Conservation (phyloP, 2,329 filamentous ascomycete species). For the Penicillium digitatum region DNA sequence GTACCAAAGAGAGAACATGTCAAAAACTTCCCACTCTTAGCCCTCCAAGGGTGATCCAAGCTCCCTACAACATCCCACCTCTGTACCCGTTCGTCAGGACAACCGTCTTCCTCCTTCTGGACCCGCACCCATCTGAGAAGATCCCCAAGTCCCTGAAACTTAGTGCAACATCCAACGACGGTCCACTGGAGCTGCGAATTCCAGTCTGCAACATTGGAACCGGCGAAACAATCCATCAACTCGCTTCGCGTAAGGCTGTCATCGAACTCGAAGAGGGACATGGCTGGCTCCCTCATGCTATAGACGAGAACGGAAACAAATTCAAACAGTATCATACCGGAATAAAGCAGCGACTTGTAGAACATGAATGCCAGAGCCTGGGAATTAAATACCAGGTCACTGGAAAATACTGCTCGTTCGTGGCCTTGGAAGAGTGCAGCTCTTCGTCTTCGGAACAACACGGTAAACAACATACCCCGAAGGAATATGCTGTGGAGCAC, state of each 20-base stretch:
- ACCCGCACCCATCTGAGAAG: constrained; percentile 46
- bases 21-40: constrained; percentile 48
- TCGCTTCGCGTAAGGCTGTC: constrained; percentile 65
- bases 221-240: constrained; percentile 62
- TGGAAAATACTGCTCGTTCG: constrained; percentile 69
- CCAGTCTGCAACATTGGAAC: constrained; percentile 52
- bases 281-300: constrained; percentile 60
- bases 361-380: constrained; percentile 62
- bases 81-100: constrained; percentile 66
- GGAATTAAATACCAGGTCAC: constrained; percentile 64
- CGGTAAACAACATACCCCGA: background rate
- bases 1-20: constrained; percentile 27
- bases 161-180: constrained; percentile 53
- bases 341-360: constrained; percentile 57
- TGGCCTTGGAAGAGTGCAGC: constrained; percentile 57
- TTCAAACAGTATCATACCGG: constrained; percentile 49
- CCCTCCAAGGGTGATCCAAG: constrained; percentile 59
- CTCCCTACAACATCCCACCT: constrained; percentile 59
- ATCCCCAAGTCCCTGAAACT: constrained; percentile 57
- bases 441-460: background rate
- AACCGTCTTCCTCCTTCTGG: constrained; percentile 62
- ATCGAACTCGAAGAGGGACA: constrained; percentile 66
- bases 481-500: background rate
- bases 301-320: constrained; percentile 42
- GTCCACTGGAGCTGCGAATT: constrained; percentile 61